phyloP scores from a whole-genome alignment of 768 basidiomycete genomes.

The Kwoniella sp. region DNA sequence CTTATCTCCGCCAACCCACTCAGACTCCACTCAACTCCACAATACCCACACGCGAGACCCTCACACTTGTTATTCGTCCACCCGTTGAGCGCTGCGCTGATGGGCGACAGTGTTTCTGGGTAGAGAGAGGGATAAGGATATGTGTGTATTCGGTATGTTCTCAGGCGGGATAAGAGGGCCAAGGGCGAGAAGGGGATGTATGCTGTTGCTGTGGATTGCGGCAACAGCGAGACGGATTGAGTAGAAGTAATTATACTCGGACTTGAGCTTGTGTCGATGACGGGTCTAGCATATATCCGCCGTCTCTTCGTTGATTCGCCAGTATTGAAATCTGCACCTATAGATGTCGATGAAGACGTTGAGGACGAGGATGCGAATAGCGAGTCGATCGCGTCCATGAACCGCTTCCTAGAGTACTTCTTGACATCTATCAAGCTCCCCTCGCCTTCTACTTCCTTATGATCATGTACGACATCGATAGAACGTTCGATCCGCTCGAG shows the following conservation, averaged over 20 bases:
- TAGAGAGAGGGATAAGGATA: constrained; percentile 25
- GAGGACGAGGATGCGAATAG: constrained; percentile 15
- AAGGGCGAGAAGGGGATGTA: constrained; percentile 41
- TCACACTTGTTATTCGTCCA: constrained; percentile 31
- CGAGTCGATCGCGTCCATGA: constrained; percentile 28
- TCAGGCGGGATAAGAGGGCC: constrained; percentile 32
- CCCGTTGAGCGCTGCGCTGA: constrained; percentile 26
- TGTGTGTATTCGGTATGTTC: constrained; percentile 27
- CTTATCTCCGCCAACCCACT: constrained; percentile 28
- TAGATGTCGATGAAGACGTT: no score
- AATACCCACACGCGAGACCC: constrained; percentile 28
- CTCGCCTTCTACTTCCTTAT: not conserved
- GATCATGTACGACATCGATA: not conserved
- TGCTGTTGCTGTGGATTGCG: constrained; percentile 15
- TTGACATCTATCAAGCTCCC: not conserved
- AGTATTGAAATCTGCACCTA: no score
- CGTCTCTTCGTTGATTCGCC: constrained; percentile 6
- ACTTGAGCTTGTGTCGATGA: not conserved
- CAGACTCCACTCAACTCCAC: constrained; percentile 22
- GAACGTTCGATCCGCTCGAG: constrained; percentile 26
- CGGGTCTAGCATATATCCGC: constrained; percentile 21
- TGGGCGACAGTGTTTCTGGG: constrained; percentile 19
- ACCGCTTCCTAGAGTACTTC: constrained; percentile 28
- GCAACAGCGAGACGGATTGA: constrained; percentile 25
- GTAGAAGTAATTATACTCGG: constrained; percentile 24